Evolutionary conservation across 208 protist species (phyloP), one percentile per base, ranked within the genome.

Genomic region (Trichomonas vaginalis): DNA sequence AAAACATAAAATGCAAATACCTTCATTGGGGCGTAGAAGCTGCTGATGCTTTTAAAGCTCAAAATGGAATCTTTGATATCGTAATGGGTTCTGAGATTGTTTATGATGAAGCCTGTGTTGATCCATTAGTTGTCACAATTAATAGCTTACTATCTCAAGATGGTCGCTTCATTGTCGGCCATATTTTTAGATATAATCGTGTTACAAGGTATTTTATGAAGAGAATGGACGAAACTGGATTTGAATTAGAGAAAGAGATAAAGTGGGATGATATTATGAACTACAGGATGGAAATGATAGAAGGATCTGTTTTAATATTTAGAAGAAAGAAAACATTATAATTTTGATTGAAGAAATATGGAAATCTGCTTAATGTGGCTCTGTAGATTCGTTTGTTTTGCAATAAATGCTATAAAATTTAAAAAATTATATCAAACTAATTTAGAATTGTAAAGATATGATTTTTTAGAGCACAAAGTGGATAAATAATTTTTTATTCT

Each of bases 51-150:
- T 92, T 92, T 51, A 21, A 4, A 10, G 37, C 46, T 10, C 23
- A 48, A 51, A 9, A 92, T 47, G 86, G 86, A 15, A 23, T 51
- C 4, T 92, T 92, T 39, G 86, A 92, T 92, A 48, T 51, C 37
- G 86, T 92, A 14, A 42, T 92, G 12, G 86, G 86, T 17, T 92
- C 86, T 9, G 86, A 92, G 17, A 92, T 92, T 39, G 86, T 45
- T 51, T 92, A 92, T 92, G 37, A 92, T 51, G 86, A 92, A 92
- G 45, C 14, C 56, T 92, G 86, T 92, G 86, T 92, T 56, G 86
- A 92, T 48, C 40, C 12, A 9, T 32, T 92, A 0, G 86, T 51
- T 92, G 27, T 48, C 37, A 92, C 86, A 12, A 8, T 51, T 0
- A 51, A 92, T 39, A 0, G 10, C n/a, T 32, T 92, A 35, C 86